Evolutionary conservation across 768 basidiomycete species (phyloP).

Genomic region (Boletus speciosus): DNA sequence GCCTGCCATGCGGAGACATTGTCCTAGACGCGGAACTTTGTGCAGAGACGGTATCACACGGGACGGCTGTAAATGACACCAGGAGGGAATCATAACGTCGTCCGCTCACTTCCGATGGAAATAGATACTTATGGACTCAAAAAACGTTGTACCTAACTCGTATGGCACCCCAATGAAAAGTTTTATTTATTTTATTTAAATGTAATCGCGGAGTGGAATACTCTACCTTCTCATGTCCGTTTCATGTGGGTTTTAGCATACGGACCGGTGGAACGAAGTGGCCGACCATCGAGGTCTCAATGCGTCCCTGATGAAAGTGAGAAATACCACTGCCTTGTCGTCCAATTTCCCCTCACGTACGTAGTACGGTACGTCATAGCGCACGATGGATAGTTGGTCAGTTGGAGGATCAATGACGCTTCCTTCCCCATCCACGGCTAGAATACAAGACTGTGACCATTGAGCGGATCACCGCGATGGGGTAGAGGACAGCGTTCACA

Average conservation of each 20-base stretch:
- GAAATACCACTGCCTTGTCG: neutral
- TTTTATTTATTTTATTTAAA: too few relatives aligned
- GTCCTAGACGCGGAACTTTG: neutral
- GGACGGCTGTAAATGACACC: neutral
- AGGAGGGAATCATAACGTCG: neutral
- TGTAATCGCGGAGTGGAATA: neutral
- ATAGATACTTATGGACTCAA: too few relatives aligned
- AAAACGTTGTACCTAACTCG: neutral
- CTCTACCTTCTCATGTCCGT: neutral
- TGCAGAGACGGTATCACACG: neutral
- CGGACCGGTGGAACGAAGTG: neutral
- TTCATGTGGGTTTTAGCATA: neutral
- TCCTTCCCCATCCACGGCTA: neutral
- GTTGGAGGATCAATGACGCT: neutral
- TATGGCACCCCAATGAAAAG: too few relatives aligned
- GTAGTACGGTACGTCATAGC: neutral
- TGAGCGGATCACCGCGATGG: neutral
- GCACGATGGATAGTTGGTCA: neutral
- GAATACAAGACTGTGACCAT: neutral
- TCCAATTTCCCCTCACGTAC: neutral
- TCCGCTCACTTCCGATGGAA: neutral
- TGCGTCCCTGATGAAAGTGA: neutral
- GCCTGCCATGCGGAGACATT: neutral
- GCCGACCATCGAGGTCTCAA: neutral
- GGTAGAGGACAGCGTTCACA: neutral